phyloP scores from a whole-genome alignment of 1,284 basidiomycete genomes.

The Apiotrichum akiyoshidainum region DNA sequence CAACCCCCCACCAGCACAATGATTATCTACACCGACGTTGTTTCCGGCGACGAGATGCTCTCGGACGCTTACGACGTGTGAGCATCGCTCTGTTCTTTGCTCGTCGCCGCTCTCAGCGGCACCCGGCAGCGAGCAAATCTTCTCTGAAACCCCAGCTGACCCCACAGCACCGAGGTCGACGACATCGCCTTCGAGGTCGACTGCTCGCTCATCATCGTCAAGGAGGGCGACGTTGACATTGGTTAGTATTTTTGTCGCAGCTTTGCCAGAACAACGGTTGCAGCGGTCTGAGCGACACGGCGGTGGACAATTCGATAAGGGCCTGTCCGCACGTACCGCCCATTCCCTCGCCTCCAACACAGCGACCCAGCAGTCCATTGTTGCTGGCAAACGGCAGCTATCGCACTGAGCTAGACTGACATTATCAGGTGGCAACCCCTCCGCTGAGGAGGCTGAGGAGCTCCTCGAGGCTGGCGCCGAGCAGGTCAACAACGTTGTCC shows the following conservation, averaged over 20 bases:
- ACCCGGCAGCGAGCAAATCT: background rate
- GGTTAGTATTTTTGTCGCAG: constrained; percentile 56
- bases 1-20: constrained; percentile 33
- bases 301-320: background rate
- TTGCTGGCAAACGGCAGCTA: too few relatives aligned
- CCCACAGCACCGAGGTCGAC: constrained; percentile 70
- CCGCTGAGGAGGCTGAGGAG: constrained; percentile 83
- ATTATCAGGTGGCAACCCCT: constrained; percentile 75
- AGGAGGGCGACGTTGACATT: constrained; percentile 85
- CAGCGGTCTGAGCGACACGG: background rate
- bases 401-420: background rate
- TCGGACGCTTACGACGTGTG: constrained; percentile 87
- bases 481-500: constrained; percentile 84
- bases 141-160: background rate
- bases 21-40: constrained; percentile 54
- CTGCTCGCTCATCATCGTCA: constrained; percentile 70
- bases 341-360: too few relatives aligned
- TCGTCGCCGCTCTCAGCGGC: background rate
- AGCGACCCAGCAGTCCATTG: too few relatives aligned
- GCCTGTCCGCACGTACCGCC: too few relatives aligned
- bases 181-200: constrained; percentile 88
- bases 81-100: constrained; percentile 26
- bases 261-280: background rate
- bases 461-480: constrained; percentile 71
- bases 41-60: constrained; percentile 88